Evolutionary conservation across 768 basidiomycete species (phyloP).

Genomic region (Cystobasidium tubakii): DNA sequence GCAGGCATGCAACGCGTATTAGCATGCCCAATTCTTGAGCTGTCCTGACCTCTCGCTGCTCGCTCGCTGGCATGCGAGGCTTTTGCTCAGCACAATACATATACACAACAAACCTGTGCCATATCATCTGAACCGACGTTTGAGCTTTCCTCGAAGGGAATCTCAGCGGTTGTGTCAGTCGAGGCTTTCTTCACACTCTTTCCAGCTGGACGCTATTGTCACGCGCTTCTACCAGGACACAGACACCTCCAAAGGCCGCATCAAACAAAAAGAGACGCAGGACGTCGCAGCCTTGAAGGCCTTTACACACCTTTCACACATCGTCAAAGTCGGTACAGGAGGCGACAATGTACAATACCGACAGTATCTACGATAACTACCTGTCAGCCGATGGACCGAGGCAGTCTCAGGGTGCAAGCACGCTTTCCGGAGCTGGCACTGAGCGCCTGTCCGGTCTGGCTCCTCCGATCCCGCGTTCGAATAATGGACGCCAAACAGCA

Average conservation of each 20-base stretch:
- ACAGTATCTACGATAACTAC: slow-evolving; percentile 34
- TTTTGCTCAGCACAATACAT: not conserved
- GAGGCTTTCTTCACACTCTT: slow-evolving; percentile 4
- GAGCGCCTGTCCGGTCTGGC: slow-evolving; percentile 28
- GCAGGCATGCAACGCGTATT: not conserved
- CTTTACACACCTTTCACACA: not conserved
- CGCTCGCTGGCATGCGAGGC: not conserved
- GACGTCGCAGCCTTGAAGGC: not conserved
- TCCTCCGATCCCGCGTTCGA: slow-evolving; percentile 21
- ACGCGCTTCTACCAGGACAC: not conserved
- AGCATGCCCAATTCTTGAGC: not conserved
- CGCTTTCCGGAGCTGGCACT: not conserved
- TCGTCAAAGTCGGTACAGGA: not conserved
- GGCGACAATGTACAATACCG: slow-evolving; percentile 3
- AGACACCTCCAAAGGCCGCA: not conserved
- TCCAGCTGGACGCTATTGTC: not conserved
- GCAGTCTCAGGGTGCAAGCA: slow-evolving; percentile 10
- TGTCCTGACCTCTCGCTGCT: not conserved
- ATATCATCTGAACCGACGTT: not conserved
- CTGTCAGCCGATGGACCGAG: slow-evolving; percentile 1
- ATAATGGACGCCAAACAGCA: not conserved
- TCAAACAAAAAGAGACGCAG: slow-evolving; percentile 13
- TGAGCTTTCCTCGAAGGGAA: not conserved
- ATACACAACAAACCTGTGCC: not conserved
- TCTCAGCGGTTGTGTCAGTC: not conserved